Evolutionary conservation across 2,329 filamentous ascomycete species (phyloP), one percentile per base, ranked within the genome.

Genomic region (Talaromyces marneffei): DNA sequence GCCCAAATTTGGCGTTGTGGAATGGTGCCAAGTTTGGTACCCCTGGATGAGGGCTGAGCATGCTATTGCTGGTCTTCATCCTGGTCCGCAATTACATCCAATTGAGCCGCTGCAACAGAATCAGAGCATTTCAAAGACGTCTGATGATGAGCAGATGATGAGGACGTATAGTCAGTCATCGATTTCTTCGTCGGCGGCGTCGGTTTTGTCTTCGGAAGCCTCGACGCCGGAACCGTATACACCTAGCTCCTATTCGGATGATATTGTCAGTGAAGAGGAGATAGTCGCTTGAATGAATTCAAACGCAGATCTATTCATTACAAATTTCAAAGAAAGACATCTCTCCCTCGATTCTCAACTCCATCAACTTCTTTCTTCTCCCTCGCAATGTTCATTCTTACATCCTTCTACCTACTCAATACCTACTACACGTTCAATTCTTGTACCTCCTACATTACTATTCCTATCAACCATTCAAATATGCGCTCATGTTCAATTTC

Each of bases 41-140:
- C 72, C 74, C 23, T 79, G 77, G 77, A 79, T 79, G 77, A 70
- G 69, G 10, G 71, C 59, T 73, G 65, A 65, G 62, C 58, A 69
- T 64, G 53, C 70, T 33, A 53, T 62, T 48, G 27, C 50, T 25
- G 60, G 60, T 6, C 60, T 62, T 39, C 55, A 54, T 59, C 40
- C 39, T 35, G 60, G 60, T 48, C 60, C 60, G 16, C 48, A 54
- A 23, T 37, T 53, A 16, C 40, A 57, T 48, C 50, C 56, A 16
- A 61, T 57, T 37, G 62, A 52, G 33, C 29, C 42, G 37, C 27
- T 31, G 27, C 40, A 54, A 18, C 29, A 54, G 20, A n/a, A 42
- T 55, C 52, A 40, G 18, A 40, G 35, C 52, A 10, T 2, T 12
- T 35, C 18, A 16, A 37, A 53, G 8, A 5, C 25, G 10, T 29